Evolutionary conservation across 495 filamentous ascomycete species (phyloP).

Genomic region (Lepidopterella palustris): DNA sequence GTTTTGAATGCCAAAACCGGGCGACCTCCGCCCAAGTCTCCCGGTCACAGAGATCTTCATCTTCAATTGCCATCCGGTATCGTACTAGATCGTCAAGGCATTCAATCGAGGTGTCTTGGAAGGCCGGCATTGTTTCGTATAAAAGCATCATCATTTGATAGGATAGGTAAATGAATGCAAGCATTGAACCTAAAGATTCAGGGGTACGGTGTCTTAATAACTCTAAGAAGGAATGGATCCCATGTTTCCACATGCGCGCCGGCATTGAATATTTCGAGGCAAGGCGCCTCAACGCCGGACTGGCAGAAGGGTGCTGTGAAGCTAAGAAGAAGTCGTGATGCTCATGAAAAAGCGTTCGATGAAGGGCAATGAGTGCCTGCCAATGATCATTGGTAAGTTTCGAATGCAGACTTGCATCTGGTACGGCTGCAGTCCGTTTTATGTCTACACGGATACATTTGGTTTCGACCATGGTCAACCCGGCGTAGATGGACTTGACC

Average conservation of each 20-base stretch:
- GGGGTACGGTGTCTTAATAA: slow-evolving; percentile 62
- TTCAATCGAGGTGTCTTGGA: slow-evolving; percentile 85
- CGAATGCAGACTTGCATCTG: slow-evolving; percentile 16
- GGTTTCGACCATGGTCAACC: slow-evolving; percentile 67
- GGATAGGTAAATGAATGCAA: slow-evolving; percentile 69
- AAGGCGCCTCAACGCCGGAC: slow-evolving; percentile 47
- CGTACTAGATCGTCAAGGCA: slow-evolving; percentile 73
- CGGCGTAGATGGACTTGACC: slow-evolving; percentile 63
- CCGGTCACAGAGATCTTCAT: slow-evolving; percentile 60
- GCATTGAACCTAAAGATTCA: slow-evolving; percentile 66
- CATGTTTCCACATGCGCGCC: slow-evolving; percentile 74
- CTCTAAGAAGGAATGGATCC: slow-evolving; percentile 70
- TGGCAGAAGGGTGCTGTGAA: slow-evolving; percentile 64
- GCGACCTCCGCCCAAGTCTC: slow-evolving; percentile 75
- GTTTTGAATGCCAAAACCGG: no score
- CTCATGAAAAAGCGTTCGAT: neutral
- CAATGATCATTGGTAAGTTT: slow-evolving; percentile 58
- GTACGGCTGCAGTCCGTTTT: no score
- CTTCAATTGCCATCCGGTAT: slow-evolving; percentile 74
- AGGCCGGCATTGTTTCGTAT: slow-evolving; percentile 64
- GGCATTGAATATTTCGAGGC: slow-evolving; percentile 71
- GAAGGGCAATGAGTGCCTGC: slow-evolving; percentile 61
- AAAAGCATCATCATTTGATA: slow-evolving; percentile 71
- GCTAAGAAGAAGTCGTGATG: slow-evolving; percentile 53
- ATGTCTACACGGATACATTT: slow-evolving; percentile 68